Evolutionary conservation across 2,329 filamentous ascomycete genomes (phyloP).

Genomic region (Curvularia eragrostidis): DNA sequence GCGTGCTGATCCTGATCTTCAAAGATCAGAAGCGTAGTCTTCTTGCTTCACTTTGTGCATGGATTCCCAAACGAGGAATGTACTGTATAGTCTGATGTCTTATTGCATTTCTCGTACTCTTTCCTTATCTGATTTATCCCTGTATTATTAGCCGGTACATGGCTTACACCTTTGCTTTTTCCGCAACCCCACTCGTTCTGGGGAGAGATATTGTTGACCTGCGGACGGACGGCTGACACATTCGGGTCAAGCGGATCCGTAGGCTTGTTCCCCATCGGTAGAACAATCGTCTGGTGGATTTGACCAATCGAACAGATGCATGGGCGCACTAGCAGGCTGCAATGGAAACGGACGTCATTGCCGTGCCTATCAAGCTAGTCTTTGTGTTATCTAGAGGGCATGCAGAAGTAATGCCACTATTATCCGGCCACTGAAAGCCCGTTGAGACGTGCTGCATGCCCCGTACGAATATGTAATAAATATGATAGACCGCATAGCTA

Average conservation of each 20-base stretch:
- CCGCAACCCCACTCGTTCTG: not conserved
- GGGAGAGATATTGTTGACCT: not conserved
- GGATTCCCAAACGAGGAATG: not conserved
- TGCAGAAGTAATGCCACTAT: not conserved
- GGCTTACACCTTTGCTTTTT: not conserved
- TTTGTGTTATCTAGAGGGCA: conserved; percentile 1
- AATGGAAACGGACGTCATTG: not conserved
- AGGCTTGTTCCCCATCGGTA: not conserved
- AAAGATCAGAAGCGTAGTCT: not conserved
- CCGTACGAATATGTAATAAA: not conserved
- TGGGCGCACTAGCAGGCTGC: not conserved
- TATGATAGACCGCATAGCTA: conserved; percentile 3
- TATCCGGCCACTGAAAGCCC: conserved; percentile 1
- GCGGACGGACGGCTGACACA: not conserved
- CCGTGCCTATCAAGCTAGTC: not conserved
- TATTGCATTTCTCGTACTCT: not conserved
- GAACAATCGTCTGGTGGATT: not conserved
- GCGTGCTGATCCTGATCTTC: conserved; percentile 1
- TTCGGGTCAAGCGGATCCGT: not conserved
- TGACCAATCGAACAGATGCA: not conserved
- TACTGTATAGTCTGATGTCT: not conserved
- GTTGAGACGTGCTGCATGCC: not conserved
- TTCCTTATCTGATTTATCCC: not conserved
- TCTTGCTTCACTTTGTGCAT: not conserved
- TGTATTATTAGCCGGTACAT: not conserved